Evolutionary conservation across 2,329 filamentous ascomycete species (phyloP).

Genomic region (Fusarium transvaalense): DNA sequence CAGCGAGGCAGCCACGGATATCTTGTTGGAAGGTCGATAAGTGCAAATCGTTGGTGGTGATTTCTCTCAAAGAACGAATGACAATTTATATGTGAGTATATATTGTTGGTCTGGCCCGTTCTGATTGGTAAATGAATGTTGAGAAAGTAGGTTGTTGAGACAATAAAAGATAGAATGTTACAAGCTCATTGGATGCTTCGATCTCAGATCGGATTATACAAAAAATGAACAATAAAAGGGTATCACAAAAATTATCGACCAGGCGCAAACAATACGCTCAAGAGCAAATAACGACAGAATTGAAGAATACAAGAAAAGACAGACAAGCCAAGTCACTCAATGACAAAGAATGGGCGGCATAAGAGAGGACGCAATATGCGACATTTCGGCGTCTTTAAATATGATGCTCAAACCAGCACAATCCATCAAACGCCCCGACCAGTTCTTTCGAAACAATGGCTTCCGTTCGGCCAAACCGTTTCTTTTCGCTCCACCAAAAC

Average conservation of each 20-base stretch:
- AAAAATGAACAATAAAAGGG: constrained; percentile 1
- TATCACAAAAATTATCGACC: not conserved
- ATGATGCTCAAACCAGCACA: constrained; percentile 17
- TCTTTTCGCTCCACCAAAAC: not conserved
- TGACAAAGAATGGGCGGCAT: not conserved
- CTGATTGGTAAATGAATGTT: not conserved
- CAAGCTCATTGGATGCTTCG: not conserved
- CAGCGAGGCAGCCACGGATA: not conserved
- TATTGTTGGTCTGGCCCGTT: not conserved
- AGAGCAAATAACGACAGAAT: constrained; percentile 1
- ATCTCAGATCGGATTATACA: constrained; percentile 4
- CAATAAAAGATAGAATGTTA: constrained; percentile 1
- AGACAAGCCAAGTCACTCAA: not conserved
- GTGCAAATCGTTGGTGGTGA: not conserved
- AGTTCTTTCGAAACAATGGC: constrained; percentile 16
- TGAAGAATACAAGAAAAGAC: not conserved
- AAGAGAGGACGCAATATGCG: not conserved
- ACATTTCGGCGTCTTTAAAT: constrained; percentile 7
- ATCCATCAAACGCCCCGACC: constrained; percentile 9
- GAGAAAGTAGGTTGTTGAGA: not conserved
- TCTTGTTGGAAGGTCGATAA: not conserved
- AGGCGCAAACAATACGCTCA: not conserved
- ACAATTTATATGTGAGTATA: not conserved
- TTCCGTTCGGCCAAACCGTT: constrained; percentile 11
- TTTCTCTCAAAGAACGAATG: not conserved